A percentile compares a stretch with the other conserved stretches of the same genome.
Evolutionary conservation across 2,329 filamentous ascomycete species (phyloP).

Genomic region (Sarocladiaceae sp.): DNA sequence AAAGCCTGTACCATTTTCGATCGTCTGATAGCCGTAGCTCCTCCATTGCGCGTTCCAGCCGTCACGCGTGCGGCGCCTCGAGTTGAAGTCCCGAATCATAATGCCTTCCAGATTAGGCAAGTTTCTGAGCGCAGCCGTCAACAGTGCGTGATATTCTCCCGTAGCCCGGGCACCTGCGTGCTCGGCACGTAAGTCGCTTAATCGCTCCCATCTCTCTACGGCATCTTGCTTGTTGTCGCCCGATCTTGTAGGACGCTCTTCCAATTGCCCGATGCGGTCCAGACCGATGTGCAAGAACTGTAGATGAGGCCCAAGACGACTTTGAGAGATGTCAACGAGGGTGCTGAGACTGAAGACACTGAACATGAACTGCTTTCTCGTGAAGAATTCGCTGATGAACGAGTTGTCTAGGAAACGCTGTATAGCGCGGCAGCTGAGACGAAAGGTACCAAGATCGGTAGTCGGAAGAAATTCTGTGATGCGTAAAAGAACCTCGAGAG

Average conservation of each 20-base stretch:
- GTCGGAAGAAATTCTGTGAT: constrained; percentile 52
- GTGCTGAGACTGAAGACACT: constrained; percentile 51
- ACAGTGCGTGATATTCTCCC: constrained; percentile 47
- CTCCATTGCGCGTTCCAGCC: constrained; percentile 37
- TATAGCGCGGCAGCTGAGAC: constrained; percentile 49
- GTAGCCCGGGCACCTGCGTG: constrained; percentile 20
- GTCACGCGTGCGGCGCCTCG: constrained; percentile 45
- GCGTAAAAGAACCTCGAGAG: constrained; percentile 54
- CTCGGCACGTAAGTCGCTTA: not conserved
- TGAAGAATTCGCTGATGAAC: constrained; percentile 61
- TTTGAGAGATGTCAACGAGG: constrained; percentile 48
- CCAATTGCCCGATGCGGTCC: too few relatives aligned
- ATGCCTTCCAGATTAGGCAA: constrained; percentile 52
- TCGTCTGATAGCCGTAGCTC: constrained; percentile 43
- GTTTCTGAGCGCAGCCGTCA: constrained; percentile 51
- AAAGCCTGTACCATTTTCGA: constrained; percentile 28
- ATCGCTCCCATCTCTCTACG: constrained; percentile 10
- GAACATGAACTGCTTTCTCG: constrained; percentile 62
- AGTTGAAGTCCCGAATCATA: constrained; percentile 56
- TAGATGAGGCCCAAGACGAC: constrained; percentile 34
- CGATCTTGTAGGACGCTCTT: too few relatives aligned
- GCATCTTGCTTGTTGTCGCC: too few relatives aligned
- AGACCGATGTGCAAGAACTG: constrained; percentile 17
- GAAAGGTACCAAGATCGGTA: constrained; percentile 48
- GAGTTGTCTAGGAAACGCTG: constrained; percentile 49